A percentile compares a stretch with the other conserved stretches of the same genome.
phyloP scores from a whole-genome alignment of 805 yeast species.

The Kuraishia ogatae region DNA sequence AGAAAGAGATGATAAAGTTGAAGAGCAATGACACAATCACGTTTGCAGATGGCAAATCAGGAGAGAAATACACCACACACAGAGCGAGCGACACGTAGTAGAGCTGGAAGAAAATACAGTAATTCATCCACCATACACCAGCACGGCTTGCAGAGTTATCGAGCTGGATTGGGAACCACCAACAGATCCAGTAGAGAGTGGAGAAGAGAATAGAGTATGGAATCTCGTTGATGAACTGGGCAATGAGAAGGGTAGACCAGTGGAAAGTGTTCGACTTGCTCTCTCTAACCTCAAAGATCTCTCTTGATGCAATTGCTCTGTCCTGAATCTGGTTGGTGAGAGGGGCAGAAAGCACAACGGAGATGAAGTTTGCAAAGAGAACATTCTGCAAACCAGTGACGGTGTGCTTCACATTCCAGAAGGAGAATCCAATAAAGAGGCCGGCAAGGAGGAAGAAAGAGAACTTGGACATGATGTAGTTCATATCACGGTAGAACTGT shows the following conservation, averaged over 20 bases:
- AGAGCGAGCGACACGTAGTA: constrained; percentile 42
- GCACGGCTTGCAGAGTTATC: constrained; percentile 29
- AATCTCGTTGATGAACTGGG: constrained; percentile 43
- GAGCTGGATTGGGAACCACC: constrained; percentile 14
- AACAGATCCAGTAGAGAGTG: constrained; percentile 22
- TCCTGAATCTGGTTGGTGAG: constrained; percentile 51
- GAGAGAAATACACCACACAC: constrained; percentile 48
- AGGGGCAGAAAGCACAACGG: constrained; percentile 47
- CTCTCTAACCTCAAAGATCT: constrained; percentile 55
- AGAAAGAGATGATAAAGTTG: constrained; percentile 51
- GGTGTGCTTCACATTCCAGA: constrained; percentile 43
- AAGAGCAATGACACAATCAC: constrained; percentile 48
- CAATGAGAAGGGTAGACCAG: constrained; percentile 47
- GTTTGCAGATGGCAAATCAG: constrained; percentile 63
- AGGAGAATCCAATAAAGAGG: constrained; percentile 67
- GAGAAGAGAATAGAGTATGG: constrained; percentile 42
- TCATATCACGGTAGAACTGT: constrained; percentile 52
- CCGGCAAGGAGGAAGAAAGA: constrained; percentile 37
- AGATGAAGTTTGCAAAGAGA: constrained; percentile 50
- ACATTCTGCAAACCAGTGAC: constrained; percentile 46
- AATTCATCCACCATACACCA: constrained; percentile 34
- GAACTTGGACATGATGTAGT: constrained; percentile 55
- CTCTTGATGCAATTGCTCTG: constrained; percentile 42
- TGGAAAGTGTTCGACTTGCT: constrained; percentile 55
- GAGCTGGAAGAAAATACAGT: constrained; percentile 30